Conservation (phyloP, 768 basidiomycete species). For the Lyophyllum atratum region DNA sequence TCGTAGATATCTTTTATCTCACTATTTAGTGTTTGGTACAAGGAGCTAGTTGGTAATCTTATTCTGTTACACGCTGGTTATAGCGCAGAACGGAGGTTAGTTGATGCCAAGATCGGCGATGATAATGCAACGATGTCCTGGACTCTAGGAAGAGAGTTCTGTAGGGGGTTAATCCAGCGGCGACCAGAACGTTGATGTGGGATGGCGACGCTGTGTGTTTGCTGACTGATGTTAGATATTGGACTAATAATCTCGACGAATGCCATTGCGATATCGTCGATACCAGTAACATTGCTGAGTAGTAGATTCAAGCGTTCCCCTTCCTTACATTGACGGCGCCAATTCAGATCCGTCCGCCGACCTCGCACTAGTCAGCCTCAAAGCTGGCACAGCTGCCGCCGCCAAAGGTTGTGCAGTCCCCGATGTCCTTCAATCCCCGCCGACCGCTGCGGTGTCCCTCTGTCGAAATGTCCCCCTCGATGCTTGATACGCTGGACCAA, state of each 20-base stretch:
- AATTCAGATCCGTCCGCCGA: background rate
- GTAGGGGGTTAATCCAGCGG: background rate
- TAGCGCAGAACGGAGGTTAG: no score
- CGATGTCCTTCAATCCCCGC: no score
- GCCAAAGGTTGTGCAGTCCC: no score
- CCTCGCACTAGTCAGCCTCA: no score
- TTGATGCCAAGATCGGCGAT: no score
- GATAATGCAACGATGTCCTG: no score
- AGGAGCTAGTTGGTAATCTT: no score
- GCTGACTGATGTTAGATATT: background rate
- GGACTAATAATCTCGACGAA: background rate
- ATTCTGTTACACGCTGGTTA: no score
- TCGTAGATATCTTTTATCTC: background rate
- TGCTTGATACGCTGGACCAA: no score
- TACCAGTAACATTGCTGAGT: background rate
- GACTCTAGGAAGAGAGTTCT: no score
- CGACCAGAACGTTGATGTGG: background rate
- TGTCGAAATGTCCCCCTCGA: no score
- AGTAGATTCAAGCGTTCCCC: background rate
- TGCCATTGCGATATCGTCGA: background rate
- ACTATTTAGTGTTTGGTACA: background rate
- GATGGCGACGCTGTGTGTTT: background rate
- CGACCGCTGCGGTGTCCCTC: no score
- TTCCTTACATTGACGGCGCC: background rate
- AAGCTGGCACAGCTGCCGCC: background rate